A percentile compares a stretch with the other conserved stretches of the same genome.
Evolutionary conservation across 2,329 filamentous ascomycete species (phyloP).

Genomic region (Paraconiothyrium brasiliense): DNA sequence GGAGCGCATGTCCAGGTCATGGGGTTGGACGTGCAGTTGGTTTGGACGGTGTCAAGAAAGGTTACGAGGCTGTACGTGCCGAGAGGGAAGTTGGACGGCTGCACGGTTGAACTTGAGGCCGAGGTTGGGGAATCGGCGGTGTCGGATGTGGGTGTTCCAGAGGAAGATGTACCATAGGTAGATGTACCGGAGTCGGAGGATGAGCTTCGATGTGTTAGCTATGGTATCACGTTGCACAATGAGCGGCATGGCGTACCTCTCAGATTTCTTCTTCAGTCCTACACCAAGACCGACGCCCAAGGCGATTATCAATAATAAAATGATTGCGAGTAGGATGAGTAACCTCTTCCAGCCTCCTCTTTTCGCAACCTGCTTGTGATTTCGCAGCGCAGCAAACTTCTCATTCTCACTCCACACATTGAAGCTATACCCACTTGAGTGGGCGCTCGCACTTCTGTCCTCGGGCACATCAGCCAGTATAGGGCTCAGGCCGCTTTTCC

Average conservation of each 20-base stretch:
- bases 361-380: slow-evolving; percentile 37
- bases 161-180: neutral
- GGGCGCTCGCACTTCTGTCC: slow-evolving; percentile 38
- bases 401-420: slow-evolving; percentile 51
- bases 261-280: slow-evolving; percentile 50
- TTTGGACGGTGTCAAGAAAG: slow-evolving; percentile 62
- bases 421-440: slow-evolving; percentile 42
- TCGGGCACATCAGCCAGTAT: slow-evolving; percentile 42
- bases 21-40: slow-evolving; percentile 67
- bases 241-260: slow-evolving; percentile 27
- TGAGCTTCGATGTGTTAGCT: slow-evolving; percentile 8
- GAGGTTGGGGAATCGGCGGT: slow-evolving; percentile 26
- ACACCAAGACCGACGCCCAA: slow-evolving; percentile 51
- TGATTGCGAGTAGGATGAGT: slow-evolving; percentile 43
- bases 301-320: slow-evolving; percentile 50
- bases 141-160: slow-evolving; percentile 10
- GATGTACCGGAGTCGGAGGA: slow-evolving; percentile 10
- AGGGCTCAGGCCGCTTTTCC: slow-evolving; percentile 35
- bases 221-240: neutral
- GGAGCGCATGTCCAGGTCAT: slow-evolving; percentile 72
- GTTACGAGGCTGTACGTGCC: slow-evolving; percentile 71
- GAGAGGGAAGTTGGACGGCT: slow-evolving; percentile 62
- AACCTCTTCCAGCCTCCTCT: slow-evolving; percentile 53
- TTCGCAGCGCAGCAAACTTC: slow-evolving; percentile 40
- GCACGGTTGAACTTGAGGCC: slow-evolving; percentile 27